Evolutionary conservation across 2,329 filamentous ascomycete species (phyloP).

Genomic region (Penicillium janthinellum): DNA sequence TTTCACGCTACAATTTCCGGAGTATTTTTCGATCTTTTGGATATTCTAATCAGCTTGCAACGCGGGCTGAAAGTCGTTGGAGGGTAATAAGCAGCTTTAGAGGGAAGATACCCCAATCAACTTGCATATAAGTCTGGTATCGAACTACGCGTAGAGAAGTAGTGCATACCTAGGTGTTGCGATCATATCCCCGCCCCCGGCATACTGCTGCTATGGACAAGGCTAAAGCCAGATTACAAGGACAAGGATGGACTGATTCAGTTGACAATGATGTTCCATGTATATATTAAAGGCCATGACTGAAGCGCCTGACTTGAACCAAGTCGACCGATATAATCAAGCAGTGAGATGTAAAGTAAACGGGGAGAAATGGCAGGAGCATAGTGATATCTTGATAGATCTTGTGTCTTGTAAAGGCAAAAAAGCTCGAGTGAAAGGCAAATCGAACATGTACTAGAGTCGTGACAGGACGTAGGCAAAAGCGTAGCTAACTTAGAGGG

Average conservation of each 20-base stretch:
- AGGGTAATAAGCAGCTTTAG: slow-evolving; percentile 18
- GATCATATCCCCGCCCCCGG: no score
- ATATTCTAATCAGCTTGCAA: slow-evolving; percentile 2
- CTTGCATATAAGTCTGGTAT: slow-evolving; percentile 18
- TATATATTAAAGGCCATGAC: not conserved
- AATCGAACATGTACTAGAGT: slow-evolving; percentile 10
- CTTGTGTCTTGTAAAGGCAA: slow-evolving; percentile 8
- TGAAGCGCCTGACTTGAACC: not conserved
- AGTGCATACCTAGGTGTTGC: no score
- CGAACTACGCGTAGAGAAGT: not conserved
- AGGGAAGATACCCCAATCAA: slow-evolving; percentile 29
- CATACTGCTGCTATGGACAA: no score
- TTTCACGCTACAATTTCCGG: slow-evolving; percentile 9
- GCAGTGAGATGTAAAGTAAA: slow-evolving; percentile 4
- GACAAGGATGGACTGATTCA: not conserved
- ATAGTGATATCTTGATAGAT: slow-evolving; percentile 12
- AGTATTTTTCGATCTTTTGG: slow-evolving; percentile 1
- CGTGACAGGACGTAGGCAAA: slow-evolving; percentile 20
- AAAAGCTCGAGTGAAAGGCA: not conserved
- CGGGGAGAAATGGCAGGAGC: slow-evolving; percentile 1
- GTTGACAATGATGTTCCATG: not conserved
- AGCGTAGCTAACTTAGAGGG: slow-evolving; percentile 8
- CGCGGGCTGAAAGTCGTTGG: slow-evolving; percentile 5
- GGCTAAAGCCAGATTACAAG: no score
- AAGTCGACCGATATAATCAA: not conserved